These are phyloP conservation scores for Rhizopogon rudus DNA, from an alignment of 768 basidiomycete genomes.

Conservation along the genomic window DNA sequence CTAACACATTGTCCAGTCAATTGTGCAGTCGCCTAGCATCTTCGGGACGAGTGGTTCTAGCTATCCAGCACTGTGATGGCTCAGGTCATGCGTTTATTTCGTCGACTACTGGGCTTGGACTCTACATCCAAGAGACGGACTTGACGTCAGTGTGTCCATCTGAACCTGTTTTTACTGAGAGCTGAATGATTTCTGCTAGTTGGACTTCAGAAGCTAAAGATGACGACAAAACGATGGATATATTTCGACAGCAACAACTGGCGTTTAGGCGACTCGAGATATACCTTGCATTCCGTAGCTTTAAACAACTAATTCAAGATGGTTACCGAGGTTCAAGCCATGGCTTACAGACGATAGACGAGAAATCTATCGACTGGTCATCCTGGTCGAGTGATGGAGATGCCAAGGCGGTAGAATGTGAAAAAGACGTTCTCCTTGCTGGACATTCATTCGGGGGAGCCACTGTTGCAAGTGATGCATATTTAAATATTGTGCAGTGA, in stretches of 20 bases:
- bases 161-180: neutral
- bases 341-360: slow-evolving; percentile 36
- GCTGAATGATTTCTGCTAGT: slow-evolving; percentile 4
- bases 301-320: slow-evolving; percentile 46
- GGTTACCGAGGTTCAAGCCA: slow-evolving; percentile 16
- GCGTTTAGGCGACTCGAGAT: slow-evolving; percentile 66
- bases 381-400: slow-evolving; percentile 35
- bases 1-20: slow-evolving; percentile 38
- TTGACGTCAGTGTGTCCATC: slow-evolving; percentile 39
- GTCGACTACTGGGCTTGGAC: slow-evolving; percentile 23
- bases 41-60: slow-evolving; percentile 75
- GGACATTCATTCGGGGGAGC: slow-evolving; percentile 59
- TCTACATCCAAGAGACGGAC: slow-evolving; percentile 55
- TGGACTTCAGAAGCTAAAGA: slow-evolving; percentile 19
- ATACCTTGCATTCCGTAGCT: slow-evolving; percentile 54
- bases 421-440: slow-evolving; percentile 33
- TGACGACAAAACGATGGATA: slow-evolving; percentile 27
- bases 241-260: slow-evolving; percentile 67
- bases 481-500: neutral
- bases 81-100: slow-evolving; percentile 52
- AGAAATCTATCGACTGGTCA: slow-evolving; percentile 27
- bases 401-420: slow-evolving; percentile 25
- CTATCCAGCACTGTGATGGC: slow-evolving; percentile 82
- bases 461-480: slow-evolving; percentile 36
- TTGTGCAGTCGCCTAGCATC: slow-evolving; percentile 70